phyloP scores from a whole-genome alignment of 176 grass and related monocot genomes.

The Avena eriantha region DNA sequence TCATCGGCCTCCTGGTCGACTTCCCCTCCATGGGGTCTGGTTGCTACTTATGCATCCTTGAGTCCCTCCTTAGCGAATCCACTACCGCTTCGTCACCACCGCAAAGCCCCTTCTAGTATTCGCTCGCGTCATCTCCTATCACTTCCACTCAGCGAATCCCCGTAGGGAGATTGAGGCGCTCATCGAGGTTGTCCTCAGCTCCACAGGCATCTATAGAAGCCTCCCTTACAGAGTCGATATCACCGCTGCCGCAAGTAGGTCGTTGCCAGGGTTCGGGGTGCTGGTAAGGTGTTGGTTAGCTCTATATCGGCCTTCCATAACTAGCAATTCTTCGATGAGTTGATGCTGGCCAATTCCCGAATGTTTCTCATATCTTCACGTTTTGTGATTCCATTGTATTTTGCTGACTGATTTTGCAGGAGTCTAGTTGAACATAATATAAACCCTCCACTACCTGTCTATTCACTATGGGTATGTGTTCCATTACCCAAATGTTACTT shows the following conservation, averaged over 20 bases:
- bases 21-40: slow-evolving; percentile 59
- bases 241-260: slow-evolving; percentile 10
- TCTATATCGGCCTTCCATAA: slow-evolving; percentile 80
- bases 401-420: slow-evolving; percentile 53
- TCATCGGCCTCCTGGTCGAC: slow-evolving; percentile 61
- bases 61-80: slow-evolving; percentile 81
- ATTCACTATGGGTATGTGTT: slow-evolving; percentile 71
- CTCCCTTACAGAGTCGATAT: slow-evolving; percentile 16
- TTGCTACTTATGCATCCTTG: slow-evolving; percentile 59
- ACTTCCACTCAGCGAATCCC: slow-evolving; percentile 67
- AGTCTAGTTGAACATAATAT: slow-evolving; percentile 72
- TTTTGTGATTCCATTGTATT: slow-evolving; percentile 18
- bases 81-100: slow-evolving; percentile 67
- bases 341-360: neutral
- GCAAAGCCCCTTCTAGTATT: slow-evolving; percentile 81
- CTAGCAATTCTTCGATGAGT: slow-evolving; percentile 73
- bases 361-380: slow-evolving; percentile 27
- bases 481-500: neutral
- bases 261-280: slow-evolving; percentile 71
- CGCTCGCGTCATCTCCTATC: slow-evolving; percentile 44
- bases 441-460: slow-evolving; percentile 62
- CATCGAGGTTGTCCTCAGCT: slow-evolving; percentile 72
- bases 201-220: slow-evolving; percentile 80
- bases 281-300: slow-evolving; percentile 79
- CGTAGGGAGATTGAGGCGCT: slow-evolving; percentile 71